Base-by-base conservation (phyloP, 2,329 filamentous ascomycete genomes). In the Clarireedia paspali region DNA sequence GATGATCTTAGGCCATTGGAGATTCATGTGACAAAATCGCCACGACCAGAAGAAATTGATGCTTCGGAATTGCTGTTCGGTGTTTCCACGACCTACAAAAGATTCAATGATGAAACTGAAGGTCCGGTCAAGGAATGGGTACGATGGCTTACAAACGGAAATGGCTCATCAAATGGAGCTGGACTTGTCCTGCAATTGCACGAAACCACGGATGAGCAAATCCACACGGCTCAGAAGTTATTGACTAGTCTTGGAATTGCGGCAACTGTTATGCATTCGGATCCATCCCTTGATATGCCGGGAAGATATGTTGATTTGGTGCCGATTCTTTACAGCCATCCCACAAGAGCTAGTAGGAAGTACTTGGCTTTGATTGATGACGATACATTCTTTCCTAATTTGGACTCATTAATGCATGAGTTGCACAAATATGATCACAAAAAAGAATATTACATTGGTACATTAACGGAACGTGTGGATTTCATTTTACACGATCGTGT, bases 51-150 rank as follows among this genome's bases (percentile, higher is more conserved):
- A 12, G 74, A 75, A 3, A 78, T 76, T 58, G 79, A 83, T 60
- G 73, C 78, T 10, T 78, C 77, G 44, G 76, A 79, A 60, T 78
- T 82, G 65, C 76, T 82, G 68, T 83, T 83, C 58, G 80, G 79
- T 46, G 78, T 81, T 4, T 82, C 80, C 0, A 83, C 80, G 5
- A 82, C 79, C 0, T 82, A 78, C 68, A 72, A 77, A 61, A 73
- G 79, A 45, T 80, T 83, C 66, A 77, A 71, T 66, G 75, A 78
- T 57, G 6, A 54, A 12, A 68, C 74, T 1, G 71, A 72, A 52
- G 77, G 73, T 47, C 77, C 79, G 0, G 73, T 82, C 46, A 77
- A 80, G 60, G 80, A 83, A 65, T 83, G 80, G 79, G 73, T 74
- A 3, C 78, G 77, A 66, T 83, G 80, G 80, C 72, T 83, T 49